phyloP scores from a whole-genome alignment of 2,329 filamentous ascomycete genomes.

The Xylariaceae sp. region DNA sequence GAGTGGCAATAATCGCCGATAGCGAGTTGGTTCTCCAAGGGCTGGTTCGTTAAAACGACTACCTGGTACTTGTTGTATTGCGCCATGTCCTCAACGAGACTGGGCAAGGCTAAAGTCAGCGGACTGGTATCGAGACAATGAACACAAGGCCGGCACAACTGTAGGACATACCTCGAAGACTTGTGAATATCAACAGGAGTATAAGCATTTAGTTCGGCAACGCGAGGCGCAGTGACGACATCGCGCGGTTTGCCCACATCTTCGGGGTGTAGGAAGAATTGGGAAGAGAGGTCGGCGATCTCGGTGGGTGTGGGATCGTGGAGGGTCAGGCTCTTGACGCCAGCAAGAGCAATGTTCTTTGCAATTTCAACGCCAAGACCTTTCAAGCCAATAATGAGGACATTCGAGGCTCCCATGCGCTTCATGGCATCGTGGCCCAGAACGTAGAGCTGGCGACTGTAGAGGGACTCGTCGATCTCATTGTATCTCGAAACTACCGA shows the following conservation, averaged over 20 bases:
- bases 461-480: slow-evolving; percentile 68
- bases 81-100: slow-evolving; percentile 68
- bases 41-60: slow-evolving; percentile 80
- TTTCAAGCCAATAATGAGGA: slow-evolving; percentile 86
- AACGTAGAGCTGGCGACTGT: slow-evolving; percentile 69
- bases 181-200: slow-evolving; percentile 79
- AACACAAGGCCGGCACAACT: background rate
- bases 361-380: slow-evolving; percentile 96
- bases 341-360: slow-evolving; percentile 96
- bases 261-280: slow-evolving; percentile 87
- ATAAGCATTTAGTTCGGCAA: slow-evolving; percentile 94
- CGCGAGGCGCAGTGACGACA: slow-evolving; percentile 75
- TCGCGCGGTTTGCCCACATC: slow-evolving; percentile 93
- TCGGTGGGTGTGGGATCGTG: slow-evolving; percentile 81
- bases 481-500: slow-evolving; percentile 44
- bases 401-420: slow-evolving; percentile 94
- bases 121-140: background rate
- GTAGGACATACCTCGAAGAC: slow-evolving; percentile 43
- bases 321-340: slow-evolving; percentile 93
- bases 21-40: slow-evolving; percentile 70
- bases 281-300: slow-evolving; percentile 86
- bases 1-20: slow-evolving; percentile 92
- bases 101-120: slow-evolving; percentile 34
- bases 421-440: slow-evolving; percentile 85
- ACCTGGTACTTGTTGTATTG: slow-evolving; percentile 89